These are phyloP conservation scores for Apiospora koreana DNA, from an alignment of 2,329 filamentous ascomycete genomes.

Conservation along the genomic window DNA sequence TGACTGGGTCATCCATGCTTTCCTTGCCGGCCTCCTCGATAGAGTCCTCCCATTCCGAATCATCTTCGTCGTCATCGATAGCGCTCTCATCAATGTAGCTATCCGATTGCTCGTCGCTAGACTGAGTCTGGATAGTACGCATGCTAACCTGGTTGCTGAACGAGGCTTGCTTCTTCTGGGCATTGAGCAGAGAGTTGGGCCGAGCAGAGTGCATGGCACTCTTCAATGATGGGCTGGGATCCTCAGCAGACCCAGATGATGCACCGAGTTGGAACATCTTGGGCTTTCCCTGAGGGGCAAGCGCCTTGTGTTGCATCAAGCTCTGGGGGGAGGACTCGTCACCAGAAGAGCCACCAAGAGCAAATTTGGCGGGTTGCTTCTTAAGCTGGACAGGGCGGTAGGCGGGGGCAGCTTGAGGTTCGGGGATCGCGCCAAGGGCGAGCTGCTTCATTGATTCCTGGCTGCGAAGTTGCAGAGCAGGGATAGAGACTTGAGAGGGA, in stretches of 20 bases:
- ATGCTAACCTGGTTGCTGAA: conserved; percentile 77
- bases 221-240: conserved; percentile 70
- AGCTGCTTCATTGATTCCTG: conserved; percentile 40
- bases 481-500: conserved; percentile 61
- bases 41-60: conserved; percentile 64
- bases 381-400: conserved; percentile 70
- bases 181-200: conserved; percentile 40
- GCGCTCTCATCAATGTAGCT: conserved; percentile 79
- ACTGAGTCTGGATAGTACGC: conserved; percentile 61
- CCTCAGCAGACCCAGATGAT: conserved; percentile 69
- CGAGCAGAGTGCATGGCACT: conserved; percentile 50
- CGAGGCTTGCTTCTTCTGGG: conserved; percentile 74
- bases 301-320: conserved; percentile 43
- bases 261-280: conserved; percentile 55
- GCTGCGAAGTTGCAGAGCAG: conserved; percentile 48
- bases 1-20: conserved; percentile 75
- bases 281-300: conserved; percentile 33
- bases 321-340: conserved; percentile 72
- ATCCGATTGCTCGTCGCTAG: conserved; percentile 54
- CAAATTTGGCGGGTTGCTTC: conserved; percentile 64
- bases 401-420: conserved; percentile 55
- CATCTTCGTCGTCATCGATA: conserved; percentile 72
- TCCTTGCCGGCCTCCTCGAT: conserved; percentile 81
- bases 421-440: conserved; percentile 59
- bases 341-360: conserved; percentile 76